Base-by-base conservation (phyloP, 2,329 filamentous ascomycete genomes). In the Fusarium buharicum region DNA sequence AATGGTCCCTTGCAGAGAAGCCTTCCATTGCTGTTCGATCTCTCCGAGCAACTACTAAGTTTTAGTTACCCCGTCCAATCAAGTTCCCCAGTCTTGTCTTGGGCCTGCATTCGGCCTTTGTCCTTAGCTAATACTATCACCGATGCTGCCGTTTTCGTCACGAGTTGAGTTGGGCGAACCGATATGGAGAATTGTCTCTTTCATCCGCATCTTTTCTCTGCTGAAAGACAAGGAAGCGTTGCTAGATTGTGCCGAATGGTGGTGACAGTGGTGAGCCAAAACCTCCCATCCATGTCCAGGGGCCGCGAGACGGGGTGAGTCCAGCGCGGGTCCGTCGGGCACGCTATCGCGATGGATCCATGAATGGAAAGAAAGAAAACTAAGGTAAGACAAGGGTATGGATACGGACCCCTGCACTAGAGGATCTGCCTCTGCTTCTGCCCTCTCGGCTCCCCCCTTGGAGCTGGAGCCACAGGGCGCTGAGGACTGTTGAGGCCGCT, bases 261-360 rank as follows among this genome's bases (percentile, higher is more conserved):
- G 62, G 62, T 64, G 57, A 62, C 57, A 41, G 62, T 64, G 62
- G 62, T 66, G 56, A 64, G 46, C 52, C 56, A 53, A 50, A 62
- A 50, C 33, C 27, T 59, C 31, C 33, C 40, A 36, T 57, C 55
- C 61, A 50, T 62, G 37, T 48, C 38, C 62, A 66, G 62, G 62
- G 62, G 55, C 51, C 58, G 34, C 53, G 13, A 38, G 37, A 50
- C 41, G 59, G 51, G 54, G 60, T 63, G 55, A 59, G 37, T 40
- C 55, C 50, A 50, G 56, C 39, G 56, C 57, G 59, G 59, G 57
- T 60, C 50, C 31, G 41, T 59, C 40, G 36, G 50, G 45, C 43
- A 59, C 53, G 43, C 55, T 55, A 41, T 48, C 17, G 18, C 17
- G 36, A 37, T 37, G 36, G 33, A 36, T 13, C 17, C 36, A 31